These are phyloP conservation scores for Ceratobasidium papillatum DNA, from an alignment of 1,284 basidiomycete genomes.

Conservation along the genomic window DNA sequence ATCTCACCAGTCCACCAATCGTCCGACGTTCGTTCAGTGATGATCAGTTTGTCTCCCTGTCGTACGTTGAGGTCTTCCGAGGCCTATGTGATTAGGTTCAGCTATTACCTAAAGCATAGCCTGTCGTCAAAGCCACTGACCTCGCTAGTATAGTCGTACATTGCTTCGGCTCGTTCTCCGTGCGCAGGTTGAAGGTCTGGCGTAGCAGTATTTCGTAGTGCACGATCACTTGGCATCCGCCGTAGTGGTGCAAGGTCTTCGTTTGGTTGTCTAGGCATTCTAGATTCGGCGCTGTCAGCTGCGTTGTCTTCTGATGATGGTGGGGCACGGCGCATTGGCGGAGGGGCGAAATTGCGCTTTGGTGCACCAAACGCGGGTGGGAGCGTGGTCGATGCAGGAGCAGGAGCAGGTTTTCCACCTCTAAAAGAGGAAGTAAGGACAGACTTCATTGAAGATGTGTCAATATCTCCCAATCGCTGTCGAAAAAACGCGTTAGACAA, in stretches of 20 bases:
- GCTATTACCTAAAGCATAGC: neutral
- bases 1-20: constrained; percentile 45
- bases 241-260: constrained; percentile 42
- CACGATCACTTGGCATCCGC: constrained; percentile 44
- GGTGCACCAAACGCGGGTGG: constrained; percentile 61
- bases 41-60: constrained; percentile 29
- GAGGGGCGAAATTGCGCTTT: constrained; percentile 63
- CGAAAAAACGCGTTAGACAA: neutral
- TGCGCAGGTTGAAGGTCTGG: constrained; percentile 53
- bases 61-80: constrained; percentile 40
- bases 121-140: constrained; percentile 54
- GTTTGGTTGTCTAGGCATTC: neutral
- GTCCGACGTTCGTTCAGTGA: constrained; percentile 43
- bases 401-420: constrained; percentile 49
- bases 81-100: constrained; percentile 25
- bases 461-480: constrained; percentile 68
- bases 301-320: constrained; percentile 12
- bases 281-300: constrained; percentile 39
- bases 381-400: constrained; percentile 48
- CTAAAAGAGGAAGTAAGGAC: constrained; percentile 58
- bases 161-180: constrained; percentile 78
- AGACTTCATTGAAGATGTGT: constrained; percentile 61
- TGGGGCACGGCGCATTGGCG: constrained; percentile 58
- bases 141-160: constrained; percentile 76
- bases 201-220: constrained; percentile 46